These are phyloP conservation scores for Rhodofomes roseus DNA, from an alignment of 1,284 basidiomycete genomes.

Conservation along the genomic window DNA sequence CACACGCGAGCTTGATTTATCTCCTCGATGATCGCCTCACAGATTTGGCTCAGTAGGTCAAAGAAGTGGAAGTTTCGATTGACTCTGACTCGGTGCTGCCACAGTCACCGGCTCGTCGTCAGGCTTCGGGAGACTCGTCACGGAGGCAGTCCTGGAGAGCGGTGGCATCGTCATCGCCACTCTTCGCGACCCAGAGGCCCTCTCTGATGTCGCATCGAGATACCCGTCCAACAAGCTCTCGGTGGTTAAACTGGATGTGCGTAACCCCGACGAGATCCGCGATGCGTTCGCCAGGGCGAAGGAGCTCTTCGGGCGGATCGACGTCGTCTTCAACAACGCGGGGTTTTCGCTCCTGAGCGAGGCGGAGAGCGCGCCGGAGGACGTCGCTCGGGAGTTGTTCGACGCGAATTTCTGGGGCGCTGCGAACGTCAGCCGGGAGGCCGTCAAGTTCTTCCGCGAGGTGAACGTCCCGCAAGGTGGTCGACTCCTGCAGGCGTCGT, in stretches of 20 bases:
- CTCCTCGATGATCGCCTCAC: not conserved
- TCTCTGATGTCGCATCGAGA: conserved; percentile 11
- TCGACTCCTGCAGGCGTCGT: conserved; percentile 29
- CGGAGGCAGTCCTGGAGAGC: conserved; percentile 10
- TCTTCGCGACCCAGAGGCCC: conserved; percentile 11
- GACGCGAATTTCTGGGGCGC: conserved; percentile 26
- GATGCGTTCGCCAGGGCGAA: conserved; percentile 9
- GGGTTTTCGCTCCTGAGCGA: conserved; percentile 13
- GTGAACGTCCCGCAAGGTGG: conserved; percentile 31
- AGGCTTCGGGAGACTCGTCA: conserved; percentile 14
- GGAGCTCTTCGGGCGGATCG: conserved; percentile 15
- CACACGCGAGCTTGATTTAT: not conserved
- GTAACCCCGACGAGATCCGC: conserved; percentile 7
- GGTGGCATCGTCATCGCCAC: conserved; percentile 16
- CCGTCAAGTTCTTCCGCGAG: conserved; percentile 16
- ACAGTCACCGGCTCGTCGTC: conserved; percentile 20
- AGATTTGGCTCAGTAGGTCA: conserved; percentile 6
- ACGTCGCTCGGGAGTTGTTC: conserved; percentile 17
- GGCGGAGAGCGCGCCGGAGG: conserved; percentile 19
- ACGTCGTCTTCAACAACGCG: conserved; percentile 21
- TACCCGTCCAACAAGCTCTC: conserved; percentile 13
- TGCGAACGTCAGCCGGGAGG: conserved; percentile 18
- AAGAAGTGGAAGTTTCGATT: conserved; percentile 12
- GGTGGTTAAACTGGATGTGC: conserved; percentile 16
- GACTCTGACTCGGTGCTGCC: not conserved